Percentiles rank a stretch among this genome's conserved stretches.
Conservation (phyloP, 768 basidiomycete species). For the Pleurotus citrinopileatus region DNA sequence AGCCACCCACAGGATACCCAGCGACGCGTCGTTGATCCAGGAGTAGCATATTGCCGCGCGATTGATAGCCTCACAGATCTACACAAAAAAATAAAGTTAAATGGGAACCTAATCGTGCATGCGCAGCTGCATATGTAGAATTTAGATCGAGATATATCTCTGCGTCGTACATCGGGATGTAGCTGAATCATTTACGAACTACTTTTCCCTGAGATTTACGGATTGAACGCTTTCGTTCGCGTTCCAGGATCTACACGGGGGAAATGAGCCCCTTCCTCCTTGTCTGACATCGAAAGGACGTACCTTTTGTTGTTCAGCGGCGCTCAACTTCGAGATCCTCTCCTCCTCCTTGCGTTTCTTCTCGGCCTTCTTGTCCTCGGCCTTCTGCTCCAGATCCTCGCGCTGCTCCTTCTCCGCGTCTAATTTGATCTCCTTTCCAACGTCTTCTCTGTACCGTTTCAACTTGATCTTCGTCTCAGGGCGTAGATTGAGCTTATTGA, state of each 20-base stretch:
- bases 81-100: too few species aligned
- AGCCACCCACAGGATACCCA: too few species aligned
- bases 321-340: slow-evolving; percentile 65
- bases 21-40: too few species aligned
- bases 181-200: slow-evolving; percentile 44
- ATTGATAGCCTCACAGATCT: too few species aligned
- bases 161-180: neutral
- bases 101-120: too few species aligned
- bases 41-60: too few species aligned
- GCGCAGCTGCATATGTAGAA: neutral
- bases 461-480: slow-evolving; percentile 84
- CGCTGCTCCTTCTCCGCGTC: slow-evolving; percentile 65
- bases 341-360: slow-evolving; percentile 77
- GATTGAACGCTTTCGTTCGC: slow-evolving; percentile 70
- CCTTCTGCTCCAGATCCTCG: slow-evolving; percentile 58
- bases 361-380: slow-evolving; percentile 67
- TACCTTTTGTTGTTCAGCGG: slow-evolving; percentile 84
- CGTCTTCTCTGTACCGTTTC: slow-evolving; percentile 66
- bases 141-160: neutral
- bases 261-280: slow-evolving; percentile 7
- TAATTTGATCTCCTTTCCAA: slow-evolving; percentile 65
- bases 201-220: slow-evolving; percentile 69
- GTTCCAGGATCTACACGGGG: slow-evolving; percentile 54
- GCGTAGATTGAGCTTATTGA: slow-evolving; percentile 58
- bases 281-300: slow-evolving; percentile 1